Base-by-base conservation (phyloP, 164 flowering plant species). In the Houttuynia cordata region DNA sequence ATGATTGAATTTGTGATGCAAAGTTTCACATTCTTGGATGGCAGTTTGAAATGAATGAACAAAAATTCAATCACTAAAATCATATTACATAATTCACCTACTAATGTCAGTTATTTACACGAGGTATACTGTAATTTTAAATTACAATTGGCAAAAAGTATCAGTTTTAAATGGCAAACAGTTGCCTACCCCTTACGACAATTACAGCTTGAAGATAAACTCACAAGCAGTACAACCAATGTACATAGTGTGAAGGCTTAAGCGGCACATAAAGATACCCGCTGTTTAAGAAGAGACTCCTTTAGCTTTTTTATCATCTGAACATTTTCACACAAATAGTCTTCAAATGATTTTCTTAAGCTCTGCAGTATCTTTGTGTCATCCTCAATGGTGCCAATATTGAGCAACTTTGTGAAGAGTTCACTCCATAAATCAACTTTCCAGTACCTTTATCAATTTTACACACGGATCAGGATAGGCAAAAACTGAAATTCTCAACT, bases 381-480 rank as follows among this genome's bases (percentile, higher is more conserved):
- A 67, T 82, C 75, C 23, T 79, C 78, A 56, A 58, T 54, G 0
- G 78, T 66, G 57, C 70, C 65, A 14, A 54, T 51, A 65, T 94
- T 94, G 1, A 91, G 88, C 77, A 94, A 70, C 69, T 75, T 76
- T n/a, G 74, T 69, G 65, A 94, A 94, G 7, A 91, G 73, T 47
- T 69, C 73, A 62, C 74, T 72, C 99, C 99, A 94, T 39, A 90
- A 75, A 12, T 83, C 84, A 61, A 71, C 79, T 23, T 85, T 83
- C 95, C 95, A 88, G 56, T 91, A 91, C 70, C 99, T 91, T 78
- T 56, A 30, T 30, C 17, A 17, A 45, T 45, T 45, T 45, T 45
- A 17, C 14, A 12, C 14, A 8, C 2, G 17, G 49, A 45, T 17
- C 20, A 47, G 64, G 37, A 7, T 21, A 7, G n/a, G 30, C 15